Base-by-base conservation (phyloP, 164 flowering plant species). In the Dillenia turbinata region DNA sequence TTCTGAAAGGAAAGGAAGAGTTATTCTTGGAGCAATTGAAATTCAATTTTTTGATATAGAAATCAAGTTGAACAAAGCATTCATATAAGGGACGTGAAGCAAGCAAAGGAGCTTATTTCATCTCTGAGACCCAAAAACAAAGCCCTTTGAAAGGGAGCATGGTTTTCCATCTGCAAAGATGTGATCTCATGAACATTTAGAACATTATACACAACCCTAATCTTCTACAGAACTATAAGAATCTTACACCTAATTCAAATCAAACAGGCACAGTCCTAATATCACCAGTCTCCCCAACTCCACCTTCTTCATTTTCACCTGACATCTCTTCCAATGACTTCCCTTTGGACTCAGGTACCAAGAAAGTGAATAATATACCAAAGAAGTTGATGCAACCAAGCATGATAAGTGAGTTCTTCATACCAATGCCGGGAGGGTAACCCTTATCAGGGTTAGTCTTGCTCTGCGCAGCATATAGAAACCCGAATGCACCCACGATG, bases 331-430 rank as follows among this genome's bases (percentile, higher is more conserved):
- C 85, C 22, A 81, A 68, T 4, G 85, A 81, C 49, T 75, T 79
- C 0, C 85, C 85, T 16, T 79, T 81, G 0, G 85, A 56, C 62
- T 81, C 85, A 1, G 85, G 85, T 44, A 81, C 83, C 66, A 79
- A 61, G 14, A 79, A 60, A 4, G 85, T 81, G n/a, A 75, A 73
- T 3, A 74, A 1, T 63, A 77, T 65, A 0, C 85, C 85, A 0
- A 71, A 17, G 15, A 63, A 60, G 59, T 79, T 79, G 47, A 81
- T 52, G 7, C n/a, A 57, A 2, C 78, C 83, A 2, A 81, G 78
- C 45, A 71, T 53, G 2, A 79, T 61, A 1, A 81, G 76, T 5
- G 85, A 57, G 13, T 76, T 70, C 73, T 56, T 79, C 19, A 79
- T 65, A 2, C 85, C 85, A 45, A 81, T 75, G 14, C 85, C 85